phyloP scores from a whole-genome alignment of 176 grass and related monocot genomes.

The Ananas comosus region DNA sequence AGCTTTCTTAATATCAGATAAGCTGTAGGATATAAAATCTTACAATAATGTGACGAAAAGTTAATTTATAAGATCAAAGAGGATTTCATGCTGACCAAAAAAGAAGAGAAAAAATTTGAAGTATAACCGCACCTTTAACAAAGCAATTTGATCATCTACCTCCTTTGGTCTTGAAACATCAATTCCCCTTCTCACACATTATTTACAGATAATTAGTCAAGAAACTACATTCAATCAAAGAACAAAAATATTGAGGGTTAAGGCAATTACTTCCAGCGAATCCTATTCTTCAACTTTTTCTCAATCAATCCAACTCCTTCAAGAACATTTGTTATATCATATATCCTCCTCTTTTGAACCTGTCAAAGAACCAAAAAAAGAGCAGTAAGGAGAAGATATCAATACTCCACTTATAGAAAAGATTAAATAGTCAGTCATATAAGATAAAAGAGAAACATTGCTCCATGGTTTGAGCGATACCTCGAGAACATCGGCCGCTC shows the following conservation, averaged over 20 bases:
- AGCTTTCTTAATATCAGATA: not conserved
- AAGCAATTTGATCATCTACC: conserved; percentile 43
- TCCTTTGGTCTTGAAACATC: conserved; percentile 74
- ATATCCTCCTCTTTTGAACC: conserved; percentile 97
- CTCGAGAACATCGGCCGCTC: conserved; percentile 70
- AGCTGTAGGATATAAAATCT: not conserved
- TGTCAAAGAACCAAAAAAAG: conserved; percentile 29
- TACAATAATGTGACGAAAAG: not conserved
- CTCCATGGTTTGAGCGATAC: conserved; percentile 25
- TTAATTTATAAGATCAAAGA: not conserved
- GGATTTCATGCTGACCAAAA: conserved; percentile 1
- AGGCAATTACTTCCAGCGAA: conserved; percentile 75
- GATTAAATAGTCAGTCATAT: conserved; percentile 6
- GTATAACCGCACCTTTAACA: conserved; percentile 47
- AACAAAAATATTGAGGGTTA: conserved; percentile 4
- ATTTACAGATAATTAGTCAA: conserved; percentile 24
- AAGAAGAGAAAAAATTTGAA: conserved; percentile 2
- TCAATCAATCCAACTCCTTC: conserved; percentile 94
- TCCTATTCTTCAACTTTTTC: conserved; percentile 76
- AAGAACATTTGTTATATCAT: conserved; percentile 99
- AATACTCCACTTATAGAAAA: conserved; percentile 1
- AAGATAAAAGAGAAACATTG: conserved; percentile 7
- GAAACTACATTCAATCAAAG: conserved; percentile 5
- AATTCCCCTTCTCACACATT: conserved; percentile 56
- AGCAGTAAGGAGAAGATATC: conserved; percentile 19